A percentile compares a stretch with the other conserved stretches of the same genome.
Conservation (phyloP, 805 yeast species). For the Helenozyma baotianmanensis region DNA sequence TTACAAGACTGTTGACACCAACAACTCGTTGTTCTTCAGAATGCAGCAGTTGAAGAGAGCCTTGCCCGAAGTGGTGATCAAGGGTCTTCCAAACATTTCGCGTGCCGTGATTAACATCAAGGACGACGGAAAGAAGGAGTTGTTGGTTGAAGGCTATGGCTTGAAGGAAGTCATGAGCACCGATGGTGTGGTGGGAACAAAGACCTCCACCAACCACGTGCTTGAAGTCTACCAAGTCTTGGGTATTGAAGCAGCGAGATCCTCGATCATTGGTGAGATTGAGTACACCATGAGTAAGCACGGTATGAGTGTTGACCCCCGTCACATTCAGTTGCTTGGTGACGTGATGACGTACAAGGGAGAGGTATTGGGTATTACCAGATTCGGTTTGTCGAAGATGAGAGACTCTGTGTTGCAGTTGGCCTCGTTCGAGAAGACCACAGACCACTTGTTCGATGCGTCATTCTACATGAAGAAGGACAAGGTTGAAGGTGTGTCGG, state of each 20-base stretch:
- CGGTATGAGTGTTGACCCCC: conserved; percentile 99
- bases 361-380: conserved; percentile 94
- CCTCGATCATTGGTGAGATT: conserved; percentile 88
- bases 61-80: conserved; percentile 83
- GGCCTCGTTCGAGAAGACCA: conserved; percentile 97
- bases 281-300: conserved; percentile 98
- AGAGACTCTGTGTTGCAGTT: conserved; percentile 95
- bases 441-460: conserved; percentile 97
- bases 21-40: conserved; percentile 67
- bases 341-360: conserved; percentile 99
- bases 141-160: conserved; percentile 97
- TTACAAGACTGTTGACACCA: conserved; percentile 30
- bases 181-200: conserved; percentile 89
- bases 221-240: conserved; percentile 83
- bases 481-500: conserved; percentile 94
- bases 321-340: conserved; percentile 95
- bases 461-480: conserved; percentile 97
- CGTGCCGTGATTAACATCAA: conserved; percentile 95
- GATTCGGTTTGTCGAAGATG: conserved; percentile 98
- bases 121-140: conserved; percentile 81
- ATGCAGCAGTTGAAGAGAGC: conserved; percentile 86
- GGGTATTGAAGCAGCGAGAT: conserved; percentile 97
- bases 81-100: conserved; percentile 86
- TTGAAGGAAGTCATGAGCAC: conserved; percentile 94
- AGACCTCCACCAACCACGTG: conserved; percentile 87